Percentiles rank a stretch among this genome's conserved stretches.
Conservation (phyloP, 805 yeast genomes). For the Starmerella lactis-condensi region DNA sequence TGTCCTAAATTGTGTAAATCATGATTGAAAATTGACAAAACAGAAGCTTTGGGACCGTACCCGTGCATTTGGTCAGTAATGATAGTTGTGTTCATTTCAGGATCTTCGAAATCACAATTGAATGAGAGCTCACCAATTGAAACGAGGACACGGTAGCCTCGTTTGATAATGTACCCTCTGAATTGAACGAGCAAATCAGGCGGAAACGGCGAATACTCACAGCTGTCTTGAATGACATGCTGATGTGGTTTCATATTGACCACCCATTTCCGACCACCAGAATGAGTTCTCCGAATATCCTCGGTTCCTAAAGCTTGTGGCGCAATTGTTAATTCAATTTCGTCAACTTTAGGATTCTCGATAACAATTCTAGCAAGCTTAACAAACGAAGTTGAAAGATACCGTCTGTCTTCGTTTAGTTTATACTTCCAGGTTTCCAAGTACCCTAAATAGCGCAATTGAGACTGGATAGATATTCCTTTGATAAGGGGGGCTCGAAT, state of each 20-base stretch:
- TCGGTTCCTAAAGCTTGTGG: too few species aligned
- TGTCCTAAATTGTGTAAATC: too few species aligned
- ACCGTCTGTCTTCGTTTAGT: background rate
- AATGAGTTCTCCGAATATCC: too few species aligned
- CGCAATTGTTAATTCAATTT: slow-evolving; percentile 6
- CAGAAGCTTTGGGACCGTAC: too few species aligned
- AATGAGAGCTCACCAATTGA: slow-evolving; percentile 1
- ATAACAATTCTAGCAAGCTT: slow-evolving; percentile 3
- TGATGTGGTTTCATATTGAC: background rate
- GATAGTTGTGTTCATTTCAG: too few species aligned
- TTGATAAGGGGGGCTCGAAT: slow-evolving; percentile 36
- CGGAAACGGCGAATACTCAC: too few species aligned
- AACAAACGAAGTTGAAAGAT: background rate
- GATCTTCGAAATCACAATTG: too few species aligned
- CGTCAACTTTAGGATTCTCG: slow-evolving; percentile 6
- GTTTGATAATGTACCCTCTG: background rate
- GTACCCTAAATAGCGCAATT: slow-evolving; percentile 47
- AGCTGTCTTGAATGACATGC: background rate
- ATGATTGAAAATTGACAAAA: too few species aligned
- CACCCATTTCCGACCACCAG: slow-evolving; percentile 1
- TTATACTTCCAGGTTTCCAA: slow-evolving; percentile 27
- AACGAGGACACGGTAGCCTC: slow-evolving; percentile 1
- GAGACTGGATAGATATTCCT: slow-evolving; percentile 60
- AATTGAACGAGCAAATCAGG: slow-evolving; percentile 4
- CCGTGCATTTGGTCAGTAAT: too few species aligned